Percentiles rank a stretch among this genome's conserved stretches.
Evolutionary conservation across 2,329 filamentous ascomycete species (phyloP).

Genomic region (Drechslerella coelobrocha): DNA sequence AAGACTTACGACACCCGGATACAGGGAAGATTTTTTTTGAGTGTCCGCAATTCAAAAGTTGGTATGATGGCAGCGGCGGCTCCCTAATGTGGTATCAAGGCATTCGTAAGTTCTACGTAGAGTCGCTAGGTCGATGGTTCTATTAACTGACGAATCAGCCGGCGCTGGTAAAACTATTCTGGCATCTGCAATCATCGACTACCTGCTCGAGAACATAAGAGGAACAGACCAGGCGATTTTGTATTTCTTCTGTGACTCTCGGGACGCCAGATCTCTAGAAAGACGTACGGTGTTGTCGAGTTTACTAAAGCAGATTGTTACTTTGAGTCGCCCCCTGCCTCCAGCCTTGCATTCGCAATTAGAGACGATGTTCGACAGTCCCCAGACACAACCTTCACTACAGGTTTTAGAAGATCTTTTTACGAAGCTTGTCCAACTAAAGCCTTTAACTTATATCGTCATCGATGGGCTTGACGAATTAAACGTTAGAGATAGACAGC

Average conservation of each 20-base stretch:
- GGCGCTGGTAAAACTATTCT: slow-evolving; percentile 15
- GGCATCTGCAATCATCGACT: slow-evolving; percentile 9
- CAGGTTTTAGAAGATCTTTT: slow-evolving; percentile 1
- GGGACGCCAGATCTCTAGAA: slow-evolving; percentile 3
- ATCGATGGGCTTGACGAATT: slow-evolving; percentile 10
- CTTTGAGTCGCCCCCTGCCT: slow-evolving; percentile 5
- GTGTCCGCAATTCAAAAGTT: slow-evolving; percentile 5
- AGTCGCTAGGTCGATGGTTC: not conserved
- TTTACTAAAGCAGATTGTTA: slow-evolving; percentile 12
- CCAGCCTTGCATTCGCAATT: slow-evolving; percentile 3
- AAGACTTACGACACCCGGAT: slow-evolving; percentile 5
- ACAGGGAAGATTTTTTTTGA: slow-evolving; percentile 8
- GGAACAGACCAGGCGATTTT: not conserved
- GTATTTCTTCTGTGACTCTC: slow-evolving; percentile 12
- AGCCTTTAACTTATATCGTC: slow-evolving; percentile 3
- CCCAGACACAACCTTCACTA: not conserved
- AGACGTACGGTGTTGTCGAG: slow-evolving; percentile 5
- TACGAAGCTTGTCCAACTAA: slow-evolving; percentile 2
- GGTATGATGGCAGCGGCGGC: slow-evolving; percentile 7
- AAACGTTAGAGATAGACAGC: slow-evolving; percentile 18
- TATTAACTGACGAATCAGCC: slow-evolving; percentile 5
- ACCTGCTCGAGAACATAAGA: slow-evolving; percentile 1
- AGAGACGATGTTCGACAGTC: not conserved
- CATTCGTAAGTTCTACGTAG: slow-evolving; percentile 14
- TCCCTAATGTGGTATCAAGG: slow-evolving; percentile 9